A percentile compares a stretch with the other conserved stretches of the same genome.
These are phyloP conservation scores for Globisporangium uncinulatum DNA, from an alignment of 352 stramenopile species.

Conservation along the genomic window DNA sequence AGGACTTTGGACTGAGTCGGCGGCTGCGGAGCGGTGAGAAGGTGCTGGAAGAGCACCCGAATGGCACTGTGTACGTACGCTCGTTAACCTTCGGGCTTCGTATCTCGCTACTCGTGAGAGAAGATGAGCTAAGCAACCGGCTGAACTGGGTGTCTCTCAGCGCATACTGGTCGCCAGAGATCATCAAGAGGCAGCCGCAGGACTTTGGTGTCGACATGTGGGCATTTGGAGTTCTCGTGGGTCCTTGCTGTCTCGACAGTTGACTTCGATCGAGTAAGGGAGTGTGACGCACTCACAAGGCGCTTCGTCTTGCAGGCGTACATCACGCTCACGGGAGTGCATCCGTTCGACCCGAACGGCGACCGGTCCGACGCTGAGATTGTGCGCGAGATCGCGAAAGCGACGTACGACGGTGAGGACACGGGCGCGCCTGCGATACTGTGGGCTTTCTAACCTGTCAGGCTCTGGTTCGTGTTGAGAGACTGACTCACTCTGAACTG, in stretches of 20 bases:
- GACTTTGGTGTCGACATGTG: conserved; percentile 77
- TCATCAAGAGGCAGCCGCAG: conserved; percentile 61
- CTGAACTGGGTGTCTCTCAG: conserved; percentile 19
- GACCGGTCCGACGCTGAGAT: conserved; percentile 71
- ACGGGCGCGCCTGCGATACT: neutral
- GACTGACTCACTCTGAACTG: neutral
- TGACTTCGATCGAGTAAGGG: neutral
- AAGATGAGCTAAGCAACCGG: neutral
- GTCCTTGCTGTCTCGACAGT: neutral
- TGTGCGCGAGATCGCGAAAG: conserved; percentile 44
- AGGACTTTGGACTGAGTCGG: conserved; percentile 74
- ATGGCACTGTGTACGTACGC: conserved; percentile 53
- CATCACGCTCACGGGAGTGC: conserved; percentile 69
- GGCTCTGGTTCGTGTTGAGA: too few species aligned
- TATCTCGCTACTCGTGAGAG: too few species aligned
- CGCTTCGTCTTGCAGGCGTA: conserved; percentile 31
- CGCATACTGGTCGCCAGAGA: conserved; percentile 77
- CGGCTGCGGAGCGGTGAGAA: conserved; percentile 33
- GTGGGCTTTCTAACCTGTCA: neutral
- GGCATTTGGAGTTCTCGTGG: conserved; percentile 70
- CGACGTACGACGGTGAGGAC: conserved; percentile 48
- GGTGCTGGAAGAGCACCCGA: conserved; percentile 46
- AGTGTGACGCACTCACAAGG: too few species aligned
- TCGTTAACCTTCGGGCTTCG: too few species aligned
- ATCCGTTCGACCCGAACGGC: conserved; percentile 70